Evolutionary conservation across 345 rosid genomes (phyloP), one percentile per base, ranked within the genome.

Genomic region (Gossypium herbaceum): DNA sequence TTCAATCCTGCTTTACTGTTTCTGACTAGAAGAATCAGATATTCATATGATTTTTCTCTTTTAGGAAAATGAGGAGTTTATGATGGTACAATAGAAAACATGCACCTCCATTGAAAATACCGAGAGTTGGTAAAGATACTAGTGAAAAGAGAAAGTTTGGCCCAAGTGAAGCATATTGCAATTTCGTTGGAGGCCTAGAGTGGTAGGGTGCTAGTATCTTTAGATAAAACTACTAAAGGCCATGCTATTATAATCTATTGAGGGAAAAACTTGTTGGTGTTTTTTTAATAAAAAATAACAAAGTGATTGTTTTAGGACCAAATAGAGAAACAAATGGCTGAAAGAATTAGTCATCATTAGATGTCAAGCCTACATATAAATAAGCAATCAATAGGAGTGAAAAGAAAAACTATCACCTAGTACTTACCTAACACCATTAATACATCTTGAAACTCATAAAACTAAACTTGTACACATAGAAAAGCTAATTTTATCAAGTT

Each of bases 91-190:
- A 79, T 92, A 78, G 97, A 94, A 78, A 94, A 94, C 83, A 90
- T 92, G 91, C 94, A 94, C 83, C 82, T 94, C 73, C 97, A 91
- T 67, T 94, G 97, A 97, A 94, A 94, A 83, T 85, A 83, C 77
- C 84, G 91, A 25, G 97, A 94, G 81, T 81, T 90, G 54, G 97
- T 94, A n/a, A 94, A 94, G 79, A 76, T 94, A 60, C 83, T 90
- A 17, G 92, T 85, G 72, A 90, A 84, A 80, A 82, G 91, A 57
- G 87, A 85, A 80, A 84, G 71, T 74, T 77, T 84, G 68, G 84
- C 89, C 25, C 97, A 87, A 82, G 92, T 92, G 50, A 94, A 85
- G 84, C 97, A 90, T 70, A 82, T 92, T 17, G 97, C 97, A 9
- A 85, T 92, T 76, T 77, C 88, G 45, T 81, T 91, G 79, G 97